Percentiles rank a stretch among this genome's conserved stretches.
Evolutionary conservation across 202 grass and related monocot species (phyloP).

Genomic region (Musa balbisiana): DNA sequence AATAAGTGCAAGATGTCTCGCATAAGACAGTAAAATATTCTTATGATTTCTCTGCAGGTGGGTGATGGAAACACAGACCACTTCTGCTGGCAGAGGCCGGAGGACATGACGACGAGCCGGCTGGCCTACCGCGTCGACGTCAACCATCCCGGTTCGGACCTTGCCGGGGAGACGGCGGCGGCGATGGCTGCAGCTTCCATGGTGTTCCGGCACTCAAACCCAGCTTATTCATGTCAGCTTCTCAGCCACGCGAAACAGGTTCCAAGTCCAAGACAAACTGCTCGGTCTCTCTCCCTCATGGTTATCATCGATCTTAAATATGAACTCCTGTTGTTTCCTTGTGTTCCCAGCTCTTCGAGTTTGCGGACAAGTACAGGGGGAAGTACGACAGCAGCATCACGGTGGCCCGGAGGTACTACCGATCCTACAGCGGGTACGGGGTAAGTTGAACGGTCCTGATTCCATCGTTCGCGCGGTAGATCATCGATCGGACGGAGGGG

Average conservation of each 20-base stretch:
- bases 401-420: constrained; percentile 46
- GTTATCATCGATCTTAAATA: no score
- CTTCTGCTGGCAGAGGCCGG: constrained; percentile 78
- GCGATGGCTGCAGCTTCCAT: constrained; percentile 80
- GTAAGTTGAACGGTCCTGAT: constrained; percentile 19
- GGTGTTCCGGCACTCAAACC: constrained; percentile 52
- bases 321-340: background rate
- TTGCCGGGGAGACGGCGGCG: constrained; percentile 72
- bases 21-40: no score
- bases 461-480: background rate
- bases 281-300: no score
- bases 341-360: constrained; percentile 54
- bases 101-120: constrained; percentile 92
- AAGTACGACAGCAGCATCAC: constrained; percentile 79
- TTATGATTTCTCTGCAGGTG: constrained; percentile 31
- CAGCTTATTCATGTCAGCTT: constrained; percentile 45
- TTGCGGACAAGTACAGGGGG: constrained; percentile 76
- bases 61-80: constrained; percentile 80
- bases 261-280: no score
- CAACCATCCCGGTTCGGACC: constrained; percentile 61
- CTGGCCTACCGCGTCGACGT: constrained; percentile 63
- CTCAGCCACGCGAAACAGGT: constrained; percentile 73
- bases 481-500: no score
- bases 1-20: no score
- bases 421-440: constrained; percentile 66